Base-by-base conservation (phyloP, 2,329 filamentous ascomycete species). In the Claviceps spartinae region DNA sequence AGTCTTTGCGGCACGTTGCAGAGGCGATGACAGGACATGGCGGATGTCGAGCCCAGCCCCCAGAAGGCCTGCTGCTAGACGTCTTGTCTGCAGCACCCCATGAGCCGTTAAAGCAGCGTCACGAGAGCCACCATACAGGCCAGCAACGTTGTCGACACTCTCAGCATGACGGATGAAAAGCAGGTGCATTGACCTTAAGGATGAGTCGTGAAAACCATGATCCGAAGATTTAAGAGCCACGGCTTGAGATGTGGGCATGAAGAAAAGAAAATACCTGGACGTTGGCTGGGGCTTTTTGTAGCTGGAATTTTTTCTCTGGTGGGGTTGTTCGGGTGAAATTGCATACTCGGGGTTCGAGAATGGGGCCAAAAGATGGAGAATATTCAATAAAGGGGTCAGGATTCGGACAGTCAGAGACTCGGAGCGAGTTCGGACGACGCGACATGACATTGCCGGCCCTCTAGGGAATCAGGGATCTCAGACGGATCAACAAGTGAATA, bases 121-220 rank as follows among this genome's bases (percentile, higher is more conserved):
- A 65, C 82, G 85, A 49, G 81, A 79, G 54, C 89, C 89, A 59
- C 89, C 89, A 50, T 86, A 90, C 54, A 87, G 69, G 51, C 82
- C 78, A 42, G 84, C 85, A 54, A 93, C 84, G 66, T 95, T 95
- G 69, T 95, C 86, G 57, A 94, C 86, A 16, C 88, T 91, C 71
- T 95, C 89, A 62, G 84, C 89, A 73, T 95, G 89, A 52, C 89
- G 83, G 61, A 95, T 81, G 60, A 95, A 76, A 61, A 89, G 81
- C 52, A 95, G 58, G 54, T 62, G 67, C 66, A 69, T 69, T 46
- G 46, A 13, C 47, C 49, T 22, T 36, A 9, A 8, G 5, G 16
- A 20, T 24, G 20, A 43, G 20, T 14, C 5, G 22, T 46, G 47
- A n/a, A 24, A 34, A 16, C 41, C 47, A 50, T 37, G 20, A 14